Evolutionary conservation across 257 asterid species (phyloP), one percentile per base, ranked within the genome.

Genomic region (Rauvolfia tetraphylla): DNA sequence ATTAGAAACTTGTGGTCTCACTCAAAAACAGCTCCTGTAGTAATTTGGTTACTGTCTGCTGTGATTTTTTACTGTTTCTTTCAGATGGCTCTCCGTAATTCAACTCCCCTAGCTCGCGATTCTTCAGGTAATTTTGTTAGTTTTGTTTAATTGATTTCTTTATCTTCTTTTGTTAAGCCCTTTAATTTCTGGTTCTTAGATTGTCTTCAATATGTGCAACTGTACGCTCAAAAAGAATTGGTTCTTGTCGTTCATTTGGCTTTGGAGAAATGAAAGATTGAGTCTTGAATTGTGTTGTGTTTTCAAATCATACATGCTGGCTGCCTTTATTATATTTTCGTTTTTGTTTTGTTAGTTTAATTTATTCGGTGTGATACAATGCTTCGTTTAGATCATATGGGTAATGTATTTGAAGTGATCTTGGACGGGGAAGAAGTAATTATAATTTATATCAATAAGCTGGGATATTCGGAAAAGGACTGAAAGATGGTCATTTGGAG

Each of bases 11-110:
- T 77, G 78, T 75, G 89, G 83, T 80, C 79, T 61, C 74, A 75
- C 22, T 74, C 89, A 12, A 82, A 76, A 71, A 84, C 86, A 79
- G 83, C 86, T 41, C 75, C 79, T 15, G 69, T 86, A 5, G 73
- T 82, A 46, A 86, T 95, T 75, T 95, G 96, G 97, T 83, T 80
- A 23, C 79, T 88, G 65, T 87, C 86, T 62, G 84, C 84, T 33
- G 34, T 88, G 53, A 71, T 74, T 46, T 95, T 87, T 79, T 94
- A 84, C 90, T 63, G 46, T 76, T 77, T 88, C 5, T 83, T 91
- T 70, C 90, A 79, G 51, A 85, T 89, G 89, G 90, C 84, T 73
- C 82, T 76, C 42, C 89, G 76, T 31, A 86, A 82, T 85, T 75
- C 72, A 17, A 41, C 75, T 13, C 68, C 79, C 44, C n/a, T 31